Evolutionary conservation across 257 asterid genomes (phyloP), one percentile per base, ranked within the genome.

Genomic region (Solanum bulbocastanum): DNA sequence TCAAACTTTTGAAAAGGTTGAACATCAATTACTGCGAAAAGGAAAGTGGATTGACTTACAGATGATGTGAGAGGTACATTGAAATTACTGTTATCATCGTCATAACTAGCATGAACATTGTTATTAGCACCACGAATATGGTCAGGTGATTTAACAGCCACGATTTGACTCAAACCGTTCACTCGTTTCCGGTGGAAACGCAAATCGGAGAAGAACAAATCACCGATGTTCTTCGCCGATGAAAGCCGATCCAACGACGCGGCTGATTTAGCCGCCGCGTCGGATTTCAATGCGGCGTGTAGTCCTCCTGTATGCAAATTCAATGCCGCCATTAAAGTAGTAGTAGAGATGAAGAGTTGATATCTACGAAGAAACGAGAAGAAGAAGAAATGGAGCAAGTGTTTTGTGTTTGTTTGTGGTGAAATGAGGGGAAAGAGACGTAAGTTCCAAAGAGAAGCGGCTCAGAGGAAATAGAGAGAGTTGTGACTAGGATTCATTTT

Each of bases 291-390:
- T 37, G 42, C 35, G 46, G 65, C 5, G 49, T 93, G 83, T 83
- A 90, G 81, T 72, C 94, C 93, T 30, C 93, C 94, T 23, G 89
- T 82, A 1, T 93, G 90, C 62, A 94, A 86, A 85, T 90, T 94
- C 14, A 93, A 73, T n/a, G 93, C 39, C 76, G 96, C 93, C 97
- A 94, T 93, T 87, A 60, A 33, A 12, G 49, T 44, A 20, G 62
- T 52, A 18, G 23, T 18, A 6, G 78, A 65, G 83, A 79, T 15
- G 18, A 79, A 46, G 84, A 78, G 33, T 10, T 62, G 11, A 25
- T 4, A 40, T 22, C n/a, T 42, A 18, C 27, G 72, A 39, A 40
- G 69, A 49, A 27, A 71, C 66, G 36, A 33, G 73, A 56, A 32
- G 74, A 42, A 73, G 68, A 3, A 9, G 3, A 7, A 27, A 27